Percentiles rank a stretch among this genome's conserved stretches.
Evolutionary conservation across 2,329 filamentous ascomycete species (phyloP).

Genomic region (Chrysoporthe austroafricana): DNA sequence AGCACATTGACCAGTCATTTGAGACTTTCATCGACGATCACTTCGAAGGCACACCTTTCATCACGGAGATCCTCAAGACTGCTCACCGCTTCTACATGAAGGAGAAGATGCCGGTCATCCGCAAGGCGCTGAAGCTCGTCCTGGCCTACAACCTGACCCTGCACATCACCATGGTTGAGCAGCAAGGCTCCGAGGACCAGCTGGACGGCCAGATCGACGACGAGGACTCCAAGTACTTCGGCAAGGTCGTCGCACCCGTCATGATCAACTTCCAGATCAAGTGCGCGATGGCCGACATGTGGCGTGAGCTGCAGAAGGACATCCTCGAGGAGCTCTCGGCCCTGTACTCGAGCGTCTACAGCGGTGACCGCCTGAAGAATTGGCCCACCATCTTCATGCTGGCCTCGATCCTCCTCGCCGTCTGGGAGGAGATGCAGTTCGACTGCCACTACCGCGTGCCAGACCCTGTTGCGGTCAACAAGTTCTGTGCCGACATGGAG

Average conservation of each 20-base stretch:
- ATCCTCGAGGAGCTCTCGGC: slow-evolving; percentile 90
- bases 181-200: slow-evolving; percentile 77
- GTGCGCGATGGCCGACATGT: slow-evolving; percentile 95
- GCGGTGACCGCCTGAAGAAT: slow-evolving; percentile 95
- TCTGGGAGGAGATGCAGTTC: slow-evolving; percentile 99
- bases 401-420: slow-evolving; percentile 86
- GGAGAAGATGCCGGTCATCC: slow-evolving; percentile 85
- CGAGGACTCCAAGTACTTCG: slow-evolving; percentile 82
- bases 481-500: slow-evolving; percentile 98
- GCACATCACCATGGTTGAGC: slow-evolving; percentile 93
- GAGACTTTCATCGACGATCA: slow-evolving; percentile 95
- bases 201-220: slow-evolving; percentile 85
- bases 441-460: slow-evolving; percentile 95
- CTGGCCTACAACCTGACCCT: slow-evolving; percentile 94
- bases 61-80: slow-evolving; percentile 95
- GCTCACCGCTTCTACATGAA: slow-evolving; percentile 91
- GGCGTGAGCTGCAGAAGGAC: slow-evolving; percentile 95
- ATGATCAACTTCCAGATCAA: slow-evolving; percentile 99
- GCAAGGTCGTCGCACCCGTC: slow-evolving; percentile 89
- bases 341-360: slow-evolving; percentile 97
- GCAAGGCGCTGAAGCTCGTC: slow-evolving; percentile 93
- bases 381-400: slow-evolving; percentile 99
- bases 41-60: slow-evolving; percentile 92
- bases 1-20: slow-evolving; percentile 89
- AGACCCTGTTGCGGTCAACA: slow-evolving; percentile 81